These are phyloP conservation scores for Buxus sempervirens DNA, from an alignment of 164 flowering plant genomes.

Conservation along the genomic window DNA sequence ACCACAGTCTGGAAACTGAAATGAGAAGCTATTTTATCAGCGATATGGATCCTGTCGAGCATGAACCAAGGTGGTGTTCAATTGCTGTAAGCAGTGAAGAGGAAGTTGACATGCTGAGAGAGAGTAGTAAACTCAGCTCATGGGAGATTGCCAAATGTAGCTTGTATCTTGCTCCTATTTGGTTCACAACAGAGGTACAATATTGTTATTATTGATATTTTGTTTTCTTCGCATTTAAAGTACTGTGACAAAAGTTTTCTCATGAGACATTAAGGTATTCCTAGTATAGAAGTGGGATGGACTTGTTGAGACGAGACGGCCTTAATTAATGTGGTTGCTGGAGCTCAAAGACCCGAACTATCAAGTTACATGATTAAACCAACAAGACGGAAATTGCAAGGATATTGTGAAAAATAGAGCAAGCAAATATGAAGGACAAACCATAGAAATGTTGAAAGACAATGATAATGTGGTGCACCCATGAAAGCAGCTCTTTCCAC, in stretches of 20 bases:
- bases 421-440: too few relatives aligned
- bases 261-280: not conserved
- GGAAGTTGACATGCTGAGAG: constrained; percentile 14
- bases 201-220: not conserved
- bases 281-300: not conserved
- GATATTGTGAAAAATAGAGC: too few relatives aligned
- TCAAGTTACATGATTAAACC: too few relatives aligned
- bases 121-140: constrained; percentile 21
- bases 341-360: too few relatives aligned
- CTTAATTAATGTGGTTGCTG: too few relatives aligned
- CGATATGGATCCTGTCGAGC: constrained; percentile 33
- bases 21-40: constrained; percentile 16
- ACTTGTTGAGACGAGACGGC: not conserved
- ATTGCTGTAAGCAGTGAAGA: constrained; percentile 26
- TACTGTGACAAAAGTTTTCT: not conserved
- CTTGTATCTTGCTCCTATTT: constrained; percentile 50
- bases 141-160: constrained; percentile 49
- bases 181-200: constrained; percentile 60
- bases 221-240: not conserved
- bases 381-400: too few relatives aligned
- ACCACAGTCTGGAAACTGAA: constrained; percentile 26
- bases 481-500: too few relatives aligned
- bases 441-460: too few relatives aligned
- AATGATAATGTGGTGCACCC: too few relatives aligned
- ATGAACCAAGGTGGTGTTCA: constrained; percentile 43